phyloP scores from a whole-genome alignment of 345 rosid species.

The Brassica napus region DNA sequence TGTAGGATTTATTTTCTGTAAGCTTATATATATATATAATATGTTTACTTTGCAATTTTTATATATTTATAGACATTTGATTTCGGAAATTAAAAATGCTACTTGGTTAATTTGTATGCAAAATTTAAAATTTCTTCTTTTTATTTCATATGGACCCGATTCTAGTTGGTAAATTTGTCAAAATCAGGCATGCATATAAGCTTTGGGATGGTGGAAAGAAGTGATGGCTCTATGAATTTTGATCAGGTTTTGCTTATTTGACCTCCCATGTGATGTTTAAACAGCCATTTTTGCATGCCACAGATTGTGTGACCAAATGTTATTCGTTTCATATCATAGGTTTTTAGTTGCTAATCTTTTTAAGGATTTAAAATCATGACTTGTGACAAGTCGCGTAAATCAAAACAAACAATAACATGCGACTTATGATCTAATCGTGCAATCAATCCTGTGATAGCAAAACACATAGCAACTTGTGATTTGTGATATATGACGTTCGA shows the following conservation, averaged over 20 bases:
- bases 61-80: slow-evolving; percentile 16
- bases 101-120: slow-evolving; percentile 1
- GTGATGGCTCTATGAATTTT: not conserved
- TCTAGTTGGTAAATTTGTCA: not conserved
- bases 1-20: slow-evolving; percentile 12
- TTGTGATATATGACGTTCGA: no score
- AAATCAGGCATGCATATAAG: not conserved
- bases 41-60: slow-evolving; percentile 23
- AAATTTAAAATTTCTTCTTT: not conserved
- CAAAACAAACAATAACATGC: no score
- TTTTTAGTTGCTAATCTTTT: no score
- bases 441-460: no score
- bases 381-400: no score
- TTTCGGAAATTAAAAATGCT: slow-evolving; percentile 5
- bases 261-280: not conserved
- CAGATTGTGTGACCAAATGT: no score
- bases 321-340: no score
- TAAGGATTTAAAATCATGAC: no score
- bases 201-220: not conserved
- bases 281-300: not conserved
- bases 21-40: slow-evolving; percentile 6
- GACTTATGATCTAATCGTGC: no score
- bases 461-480: no score
- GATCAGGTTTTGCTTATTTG: not conserved
- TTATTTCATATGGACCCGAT: not conserved